A percentile compares a stretch with the other conserved stretches of the same genome.
phyloP scores from a whole-genome alignment of 2,329 filamentous ascomycete genomes.

The Lizonia empirigonia region DNA sequence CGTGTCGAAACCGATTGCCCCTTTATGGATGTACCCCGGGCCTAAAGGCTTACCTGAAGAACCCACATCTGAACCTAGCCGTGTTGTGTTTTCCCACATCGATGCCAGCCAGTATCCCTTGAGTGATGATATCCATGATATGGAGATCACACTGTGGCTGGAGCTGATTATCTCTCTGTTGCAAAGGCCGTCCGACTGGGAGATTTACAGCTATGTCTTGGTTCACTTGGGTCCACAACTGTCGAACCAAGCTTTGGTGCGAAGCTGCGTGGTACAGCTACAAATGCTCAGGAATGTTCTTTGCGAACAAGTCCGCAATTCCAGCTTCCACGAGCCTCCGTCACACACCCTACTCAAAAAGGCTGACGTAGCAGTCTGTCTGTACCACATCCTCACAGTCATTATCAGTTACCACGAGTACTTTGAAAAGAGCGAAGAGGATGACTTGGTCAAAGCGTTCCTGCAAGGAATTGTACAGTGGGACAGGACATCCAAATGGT shows the following conservation, averaged over 20 bases:
- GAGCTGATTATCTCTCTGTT: conserved; percentile 76
- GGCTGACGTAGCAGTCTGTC: conserved; percentile 84
- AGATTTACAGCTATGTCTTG: conserved; percentile 88
- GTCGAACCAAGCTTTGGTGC: conserved; percentile 86
- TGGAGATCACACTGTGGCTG: conserved; percentile 68
- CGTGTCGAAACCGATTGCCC: conserved; percentile 41
- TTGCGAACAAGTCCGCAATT: conserved; percentile 81
- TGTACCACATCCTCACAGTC: conserved; percentile 86
- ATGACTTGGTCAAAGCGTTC: conserved; percentile 87
- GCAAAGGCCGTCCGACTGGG: conserved; percentile 80
- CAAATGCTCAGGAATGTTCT: conserved; percentile 75
- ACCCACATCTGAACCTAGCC: conserved; percentile 56
- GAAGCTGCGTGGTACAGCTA: conserved; percentile 73
- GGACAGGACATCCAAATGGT: conserved; percentile 87
- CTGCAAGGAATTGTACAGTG: conserved; percentile 81
- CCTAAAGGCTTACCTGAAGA: conserved; percentile 61
- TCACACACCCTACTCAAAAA: conserved; percentile 78
- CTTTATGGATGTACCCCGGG: conserved; percentile 64
- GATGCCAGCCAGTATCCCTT: conserved; percentile 44
- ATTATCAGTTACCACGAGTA: conserved; percentile 88
- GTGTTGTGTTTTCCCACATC: conserved; percentile 57
- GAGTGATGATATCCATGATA: conserved; percentile 50
- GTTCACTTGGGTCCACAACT: conserved; percentile 86
- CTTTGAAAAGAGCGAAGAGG: conserved; percentile 83
- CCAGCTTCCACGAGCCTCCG: conserved; percentile 81